phyloP scores from a whole-genome alignment of 1,284 basidiomycete species.

The Cutaneotrichosporon sp. region DNA sequence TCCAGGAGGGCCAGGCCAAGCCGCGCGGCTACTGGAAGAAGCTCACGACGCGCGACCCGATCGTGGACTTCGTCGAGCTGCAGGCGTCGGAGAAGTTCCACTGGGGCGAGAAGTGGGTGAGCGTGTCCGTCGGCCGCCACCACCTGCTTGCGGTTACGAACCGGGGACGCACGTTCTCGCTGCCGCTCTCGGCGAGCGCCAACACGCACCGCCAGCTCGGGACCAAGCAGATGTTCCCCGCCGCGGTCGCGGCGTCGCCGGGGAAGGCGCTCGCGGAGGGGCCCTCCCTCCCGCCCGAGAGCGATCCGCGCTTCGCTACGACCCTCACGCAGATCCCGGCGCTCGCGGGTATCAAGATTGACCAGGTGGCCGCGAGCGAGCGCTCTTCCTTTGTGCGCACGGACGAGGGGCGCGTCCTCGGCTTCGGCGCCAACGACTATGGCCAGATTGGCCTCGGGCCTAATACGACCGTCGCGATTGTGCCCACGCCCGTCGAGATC shows the following conservation, averaged over 20 bases:
- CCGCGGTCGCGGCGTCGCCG: conserved; percentile 36
- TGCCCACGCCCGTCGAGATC: conserved; percentile 84
- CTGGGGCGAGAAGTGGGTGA: conserved; percentile 65
- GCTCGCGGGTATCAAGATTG: conserved; percentile 64
- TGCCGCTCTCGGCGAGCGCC: conserved; percentile 73
- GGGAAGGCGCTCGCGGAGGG: conserved; percentile 35
- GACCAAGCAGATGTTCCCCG: conserved; percentile 61
- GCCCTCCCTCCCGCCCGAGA: conserved; percentile 37
- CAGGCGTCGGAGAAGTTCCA: conserved; percentile 57
- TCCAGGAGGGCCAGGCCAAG: conserved; percentile 36
- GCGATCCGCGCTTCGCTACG: conserved; percentile 69
- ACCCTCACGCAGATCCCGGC: conserved; percentile 78
- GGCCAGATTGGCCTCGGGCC: conserved; percentile 82
- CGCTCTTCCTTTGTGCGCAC: conserved; percentile 74
- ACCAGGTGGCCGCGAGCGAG: conserved; percentile 72
- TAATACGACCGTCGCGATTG: conserved; percentile 66
- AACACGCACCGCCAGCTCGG: conserved; percentile 87
- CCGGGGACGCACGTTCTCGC: conserved; percentile 74
- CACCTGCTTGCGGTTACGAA: conserved; percentile 86
- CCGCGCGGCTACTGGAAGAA: conserved; percentile 39
- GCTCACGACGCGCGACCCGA: conserved; percentile 45
- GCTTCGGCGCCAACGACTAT: conserved; percentile 82
- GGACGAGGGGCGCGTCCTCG: conserved; percentile 73
- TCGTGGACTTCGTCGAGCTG: conserved; percentile 54
- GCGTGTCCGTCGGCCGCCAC: conserved; percentile 71